phyloP scores from a whole-genome alignment of 495 filamentous ascomycete species.

The Annulohypoxylon stygium region DNA sequence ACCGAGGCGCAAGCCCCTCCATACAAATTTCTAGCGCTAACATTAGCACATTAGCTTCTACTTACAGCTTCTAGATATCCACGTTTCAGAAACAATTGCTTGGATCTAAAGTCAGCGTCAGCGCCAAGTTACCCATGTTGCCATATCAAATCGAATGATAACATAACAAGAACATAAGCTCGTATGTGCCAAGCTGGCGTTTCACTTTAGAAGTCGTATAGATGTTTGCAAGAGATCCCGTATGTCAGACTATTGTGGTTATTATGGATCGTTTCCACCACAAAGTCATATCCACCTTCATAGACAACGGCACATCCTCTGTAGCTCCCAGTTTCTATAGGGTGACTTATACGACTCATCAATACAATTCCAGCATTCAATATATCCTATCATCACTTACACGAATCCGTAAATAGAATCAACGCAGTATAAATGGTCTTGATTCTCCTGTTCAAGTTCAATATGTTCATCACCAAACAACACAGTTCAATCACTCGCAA shows the following conservation, averaged over 20 bases:
- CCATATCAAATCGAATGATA: conserved; percentile 4
- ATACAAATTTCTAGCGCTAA: too few relatives aligned
- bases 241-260: not conserved
- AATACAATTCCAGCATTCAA: not conserved
- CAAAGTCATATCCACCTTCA: not conserved
- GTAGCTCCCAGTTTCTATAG: not conserved
- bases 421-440: not conserved
- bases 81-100: not conserved
- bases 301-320: not conserved
- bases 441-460: not conserved
- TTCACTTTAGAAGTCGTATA: not conserved
- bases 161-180: not conserved
- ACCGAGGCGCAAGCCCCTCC: too few relatives aligned
- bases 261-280: not conserved
- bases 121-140: not conserved
- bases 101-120: not conserved
- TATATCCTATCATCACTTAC: not conserved
- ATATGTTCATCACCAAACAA: conserved; percentile 4
- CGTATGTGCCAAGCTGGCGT: conserved; percentile 10
- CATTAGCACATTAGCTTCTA: too few relatives aligned
- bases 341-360: not conserved
- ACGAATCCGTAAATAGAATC: not conserved
- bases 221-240: not conserved
- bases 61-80: too few relatives aligned
- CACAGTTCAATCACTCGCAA: not conserved